Evolutionary conservation across 345 rosid genomes (phyloP), one percentile per base, ranked within the genome.

Genomic region (Passiflora organensis): DNA sequence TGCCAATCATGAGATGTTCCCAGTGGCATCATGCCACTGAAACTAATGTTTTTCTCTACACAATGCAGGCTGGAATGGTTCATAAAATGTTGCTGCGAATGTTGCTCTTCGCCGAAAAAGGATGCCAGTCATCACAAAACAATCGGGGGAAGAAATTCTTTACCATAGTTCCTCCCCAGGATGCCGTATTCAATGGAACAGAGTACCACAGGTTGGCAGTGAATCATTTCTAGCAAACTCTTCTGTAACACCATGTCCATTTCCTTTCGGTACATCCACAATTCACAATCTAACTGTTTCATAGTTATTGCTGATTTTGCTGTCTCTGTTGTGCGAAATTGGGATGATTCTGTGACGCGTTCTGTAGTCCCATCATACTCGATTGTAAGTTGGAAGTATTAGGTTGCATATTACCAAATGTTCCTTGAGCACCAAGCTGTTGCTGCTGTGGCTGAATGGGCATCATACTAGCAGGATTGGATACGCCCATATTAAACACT

Each of bases 401-500:
- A 13, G 70, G 69, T 55, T 64, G 76, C 94, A 84, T 82, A 63
- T 70, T 93, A 18, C 89, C 75, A 58, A 66, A 79, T 1, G 76
- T 79, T 25, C 82, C 84, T 69, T 76, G 84, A 23, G 80, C 59
- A 59, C 67, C 72, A 60, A 72, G 81, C 52, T 79, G 81, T 46
- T 82, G 89, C 50, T 84, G 96, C 43, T 66, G 84, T 23, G 63
- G 65, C 46, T 80, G 86, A 12, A 81, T 68, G 11, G 80, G 76
- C 80, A 86, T 81, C 82, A 88, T 81, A 21, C 82, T 74, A 37
- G 80, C 79, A n/a, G 78, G 71, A 72, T 73, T 83, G 10, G 84
- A 75, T 2, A 65, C 71, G 54, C 93, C 85, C 82, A 83, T 93
- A 70, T 73, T 84, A 60, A 78, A 89, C 87, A 86, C 99, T 91